A percentile compares a stretch with the other conserved stretches of the same genome.
Conservation (phyloP, 1,139 yeast genomes). For the Groenewaldozyma auringiensis region DNA sequence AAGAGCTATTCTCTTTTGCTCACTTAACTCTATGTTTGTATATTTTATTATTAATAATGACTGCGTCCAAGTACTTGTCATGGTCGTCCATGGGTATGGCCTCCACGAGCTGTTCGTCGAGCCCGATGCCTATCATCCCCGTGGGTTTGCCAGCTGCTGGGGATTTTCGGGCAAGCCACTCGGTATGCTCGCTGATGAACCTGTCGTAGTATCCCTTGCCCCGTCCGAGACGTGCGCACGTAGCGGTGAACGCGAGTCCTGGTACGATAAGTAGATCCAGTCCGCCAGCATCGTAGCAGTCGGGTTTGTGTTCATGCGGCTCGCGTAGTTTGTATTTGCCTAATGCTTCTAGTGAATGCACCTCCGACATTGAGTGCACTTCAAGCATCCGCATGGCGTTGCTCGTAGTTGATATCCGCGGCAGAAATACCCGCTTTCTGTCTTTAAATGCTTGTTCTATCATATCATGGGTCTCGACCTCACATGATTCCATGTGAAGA, state of each 20-base stretch:
- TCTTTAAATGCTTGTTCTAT: constrained; percentile 43
- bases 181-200: constrained; percentile 48
- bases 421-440: constrained; percentile 35
- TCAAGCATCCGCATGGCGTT: constrained; percentile 50
- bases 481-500: constrained; percentile 60
- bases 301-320: constrained; percentile 36
- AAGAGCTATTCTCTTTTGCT: not conserved
- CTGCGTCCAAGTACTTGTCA: constrained; percentile 57
- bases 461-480: constrained; percentile 48
- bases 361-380: constrained; percentile 38
- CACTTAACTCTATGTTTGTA: not conserved
- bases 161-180: constrained; percentile 22
- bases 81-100: constrained; percentile 60
- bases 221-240: constrained; percentile 67
- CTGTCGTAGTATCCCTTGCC: constrained; percentile 93
- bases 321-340: constrained; percentile 67
- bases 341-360: constrained; percentile 46
- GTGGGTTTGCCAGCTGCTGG: constrained; percentile 14
- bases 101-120: constrained; percentile 57
- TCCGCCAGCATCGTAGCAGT: constrained; percentile 35
- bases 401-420: constrained; percentile 37
- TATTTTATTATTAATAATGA: constrained; percentile 37
- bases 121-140: constrained; percentile 55
- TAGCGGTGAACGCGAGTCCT: constrained; percentile 66
- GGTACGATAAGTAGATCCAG: constrained; percentile 75